Evolutionary conservation across 2,329 filamentous ascomycete genomes (phyloP).

Genomic region (Setomelanomma holmii): DNA sequence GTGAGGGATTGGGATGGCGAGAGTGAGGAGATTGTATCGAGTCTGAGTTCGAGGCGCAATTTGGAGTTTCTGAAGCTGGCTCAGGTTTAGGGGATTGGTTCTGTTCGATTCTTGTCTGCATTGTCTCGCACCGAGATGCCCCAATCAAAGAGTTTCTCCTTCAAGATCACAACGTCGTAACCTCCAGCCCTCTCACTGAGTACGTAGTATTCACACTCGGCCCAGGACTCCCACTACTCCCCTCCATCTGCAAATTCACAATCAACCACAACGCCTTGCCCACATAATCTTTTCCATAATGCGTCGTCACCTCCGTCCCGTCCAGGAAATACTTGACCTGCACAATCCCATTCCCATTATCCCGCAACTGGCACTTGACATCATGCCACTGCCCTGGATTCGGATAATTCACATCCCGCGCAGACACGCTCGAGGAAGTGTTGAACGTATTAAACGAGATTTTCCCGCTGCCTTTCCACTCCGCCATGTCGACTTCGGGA

Average conservation of each 20-base stretch:
- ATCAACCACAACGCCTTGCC: constrained; percentile 47
- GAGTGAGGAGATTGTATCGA: too few relatives aligned
- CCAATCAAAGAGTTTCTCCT: background rate
- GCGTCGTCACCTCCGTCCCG: constrained; percentile 56
- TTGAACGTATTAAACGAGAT: constrained; percentile 65
- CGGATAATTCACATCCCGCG: constrained; percentile 59
- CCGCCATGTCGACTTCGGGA: constrained; percentile 66
- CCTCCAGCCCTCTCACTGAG: background rate
- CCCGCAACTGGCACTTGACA: constrained; percentile 59
- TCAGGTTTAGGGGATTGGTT: too few relatives aligned
- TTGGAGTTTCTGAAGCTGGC: too few relatives aligned
- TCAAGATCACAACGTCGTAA: constrained; percentile 2
- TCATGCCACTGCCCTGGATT: constrained; percentile 57
- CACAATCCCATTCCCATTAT: constrained; percentile 58
- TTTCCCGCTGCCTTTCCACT: constrained; percentile 66
- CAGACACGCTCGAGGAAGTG: constrained; percentile 55
- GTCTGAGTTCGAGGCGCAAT: too few relatives aligned
- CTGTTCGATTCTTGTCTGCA: too few relatives aligned
- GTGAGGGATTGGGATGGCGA: background rate
- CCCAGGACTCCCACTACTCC: constrained; percentile 31
- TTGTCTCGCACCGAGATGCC: too few relatives aligned
- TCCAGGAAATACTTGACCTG: constrained; percentile 64
- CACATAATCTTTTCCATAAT: constrained; percentile 59
- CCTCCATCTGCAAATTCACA: constrained; percentile 46
- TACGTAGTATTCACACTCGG: constrained; percentile 25